Evolutionary conservation across 441 rosid genomes (phyloP).

Genomic region (Pelargonium cotyledonis): DNA sequence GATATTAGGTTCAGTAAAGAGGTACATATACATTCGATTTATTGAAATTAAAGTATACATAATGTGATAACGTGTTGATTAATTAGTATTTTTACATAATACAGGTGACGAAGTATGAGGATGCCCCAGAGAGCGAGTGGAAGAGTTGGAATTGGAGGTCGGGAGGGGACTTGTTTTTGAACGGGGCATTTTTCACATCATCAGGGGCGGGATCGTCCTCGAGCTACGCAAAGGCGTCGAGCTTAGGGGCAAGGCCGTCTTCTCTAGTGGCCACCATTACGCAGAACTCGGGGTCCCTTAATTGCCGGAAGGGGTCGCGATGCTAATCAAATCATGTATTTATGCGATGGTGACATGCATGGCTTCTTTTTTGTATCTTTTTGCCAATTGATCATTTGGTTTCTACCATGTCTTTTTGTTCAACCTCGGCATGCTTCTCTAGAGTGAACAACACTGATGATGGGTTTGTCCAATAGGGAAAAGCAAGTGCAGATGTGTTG

Average conservation of each 20-base stretch:
- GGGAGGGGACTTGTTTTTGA: conserved; percentile 72
- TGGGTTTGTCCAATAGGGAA: neutral
- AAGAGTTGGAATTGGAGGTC: conserved; percentile 89
- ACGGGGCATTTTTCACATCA: conserved; percentile 87
- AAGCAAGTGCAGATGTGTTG: conserved; percentile 1
- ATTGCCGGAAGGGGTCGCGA: conserved; percentile 48
- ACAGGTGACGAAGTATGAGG: conserved; percentile 87
- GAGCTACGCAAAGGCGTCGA: conserved; percentile 86
- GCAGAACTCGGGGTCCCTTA: conserved; percentile 54
- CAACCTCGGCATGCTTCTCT: neutral
- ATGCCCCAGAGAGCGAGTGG: conserved; percentile 50
- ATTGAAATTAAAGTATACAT: too few relatives aligned
- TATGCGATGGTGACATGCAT: too few relatives aligned
- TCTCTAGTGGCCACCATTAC: conserved; percentile 72
- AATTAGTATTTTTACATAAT: too few relatives aligned
- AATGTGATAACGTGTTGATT: too few relatives aligned
- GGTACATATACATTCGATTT: conserved; percentile 8
- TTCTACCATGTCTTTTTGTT: too few relatives aligned
- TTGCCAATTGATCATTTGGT: too few relatives aligned
- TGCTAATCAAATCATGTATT: conserved; percentile 34
- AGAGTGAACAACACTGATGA: neutral
- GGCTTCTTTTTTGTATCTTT: neutral
- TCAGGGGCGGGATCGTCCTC: conserved; percentile 81
- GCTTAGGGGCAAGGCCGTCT: conserved; percentile 82
- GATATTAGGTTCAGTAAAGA: conserved; percentile 54